phyloP scores from a whole-genome alignment of 2,329 filamentous ascomycete genomes.

The Periconia sp. region DNA sequence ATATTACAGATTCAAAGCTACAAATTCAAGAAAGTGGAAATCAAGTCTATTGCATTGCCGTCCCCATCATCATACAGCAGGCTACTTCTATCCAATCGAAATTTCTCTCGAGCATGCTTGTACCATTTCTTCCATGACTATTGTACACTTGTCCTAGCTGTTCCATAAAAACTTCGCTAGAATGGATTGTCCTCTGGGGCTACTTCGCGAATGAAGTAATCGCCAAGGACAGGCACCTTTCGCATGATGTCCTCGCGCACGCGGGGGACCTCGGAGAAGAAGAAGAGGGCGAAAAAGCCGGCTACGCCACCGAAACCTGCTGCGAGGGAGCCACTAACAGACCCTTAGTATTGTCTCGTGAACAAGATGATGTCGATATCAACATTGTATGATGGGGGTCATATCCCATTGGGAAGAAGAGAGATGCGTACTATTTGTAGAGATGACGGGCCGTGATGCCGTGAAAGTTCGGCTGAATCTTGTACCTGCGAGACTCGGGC shows the following conservation, averaged over 20 bases:
- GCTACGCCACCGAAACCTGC: constrained; percentile 59
- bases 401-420: neutral
- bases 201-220: constrained; percentile 59
- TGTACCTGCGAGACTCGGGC: constrained; percentile 49
- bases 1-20: too few relatives aligned
- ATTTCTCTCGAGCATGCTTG: constrained; percentile 3
- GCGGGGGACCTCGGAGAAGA: constrained; percentile 65
- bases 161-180: constrained; percentile 25
- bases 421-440: constrained; percentile 45
- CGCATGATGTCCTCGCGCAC: constrained; percentile 64
- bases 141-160: constrained; percentile 17
- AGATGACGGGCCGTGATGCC: constrained; percentile 50
- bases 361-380: neutral
- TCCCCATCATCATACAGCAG: constrained; percentile 33
- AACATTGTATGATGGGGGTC: too few relatives aligned
- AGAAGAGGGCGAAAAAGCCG: constrained; percentile 63
- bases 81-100: constrained; percentile 12
- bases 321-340: constrained; percentile 46
- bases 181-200: constrained; percentile 67
- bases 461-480: constrained; percentile 50
- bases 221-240: constrained; percentile 60
- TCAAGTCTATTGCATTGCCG: constrained; percentile 32
- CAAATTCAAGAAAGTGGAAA: constrained; percentile 6
- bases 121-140: constrained; percentile 7
- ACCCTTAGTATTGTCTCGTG: neutral